Percentiles rank a stretch among this genome's conserved stretches.
Conservation (phyloP, 768 basidiomycete species). For the Xerocomellus intermedius region DNA sequence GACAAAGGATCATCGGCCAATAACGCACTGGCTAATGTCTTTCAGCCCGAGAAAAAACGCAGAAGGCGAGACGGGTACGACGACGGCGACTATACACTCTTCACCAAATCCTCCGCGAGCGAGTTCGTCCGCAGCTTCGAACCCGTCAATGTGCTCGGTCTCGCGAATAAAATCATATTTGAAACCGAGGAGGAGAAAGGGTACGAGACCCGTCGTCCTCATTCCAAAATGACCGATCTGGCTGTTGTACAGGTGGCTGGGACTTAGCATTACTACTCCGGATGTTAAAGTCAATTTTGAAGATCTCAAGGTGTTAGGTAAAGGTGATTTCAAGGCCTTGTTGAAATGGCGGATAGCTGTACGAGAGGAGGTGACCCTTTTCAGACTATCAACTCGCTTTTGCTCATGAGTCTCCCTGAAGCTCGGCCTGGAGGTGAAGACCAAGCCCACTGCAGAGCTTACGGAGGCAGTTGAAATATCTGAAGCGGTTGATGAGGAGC, state of each 20-base stretch:
- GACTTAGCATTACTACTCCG: constrained; percentile 63
- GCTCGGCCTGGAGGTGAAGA: constrained; percentile 84
- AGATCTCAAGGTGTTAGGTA: constrained; percentile 95
- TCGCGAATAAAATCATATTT: constrained; percentile 75
- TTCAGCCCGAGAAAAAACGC: constrained; percentile 96
- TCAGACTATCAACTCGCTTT: neutral
- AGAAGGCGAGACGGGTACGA: constrained; percentile 92
- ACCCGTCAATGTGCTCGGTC: constrained; percentile 77
- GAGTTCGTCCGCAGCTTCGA: constrained; percentile 72
- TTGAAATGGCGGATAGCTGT: constrained; percentile 88
- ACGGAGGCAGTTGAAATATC: constrained; percentile 69
- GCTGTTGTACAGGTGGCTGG: constrained; percentile 59
- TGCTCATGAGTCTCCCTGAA: constrained; percentile 29
- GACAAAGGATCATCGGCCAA: constrained; percentile 57
- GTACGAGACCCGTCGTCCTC: constrained; percentile 38
- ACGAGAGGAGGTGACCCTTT: constrained; percentile 71
- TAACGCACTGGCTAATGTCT: constrained; percentile 85
- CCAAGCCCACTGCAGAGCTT: constrained; percentile 66
- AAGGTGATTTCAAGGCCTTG: constrained; percentile 92
- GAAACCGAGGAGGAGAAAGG: constrained; percentile 80
- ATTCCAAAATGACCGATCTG: constrained; percentile 5
- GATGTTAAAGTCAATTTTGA: constrained; percentile 83
- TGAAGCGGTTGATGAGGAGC: constrained; percentile 81
- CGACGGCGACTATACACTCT: constrained; percentile 90
- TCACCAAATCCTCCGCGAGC: constrained; percentile 64